Percentiles rank a stretch among this genome's conserved stretches.
Evolutionary conservation across 2,329 filamentous ascomycete species (phyloP).

Genomic region (Dothistroma pini): DNA sequence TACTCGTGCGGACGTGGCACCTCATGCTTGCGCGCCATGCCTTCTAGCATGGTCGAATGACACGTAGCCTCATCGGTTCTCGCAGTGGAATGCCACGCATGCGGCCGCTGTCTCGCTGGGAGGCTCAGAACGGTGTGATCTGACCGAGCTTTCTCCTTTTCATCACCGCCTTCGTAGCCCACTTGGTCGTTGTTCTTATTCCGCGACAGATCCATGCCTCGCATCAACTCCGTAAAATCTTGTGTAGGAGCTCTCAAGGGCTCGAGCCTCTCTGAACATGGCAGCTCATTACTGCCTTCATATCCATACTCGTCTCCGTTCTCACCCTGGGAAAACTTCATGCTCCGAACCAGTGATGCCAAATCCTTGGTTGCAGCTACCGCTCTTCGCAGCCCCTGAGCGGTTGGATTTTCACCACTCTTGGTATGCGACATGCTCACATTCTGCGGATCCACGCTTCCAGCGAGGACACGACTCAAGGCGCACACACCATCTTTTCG

Average conservation of each 20-base stretch:
- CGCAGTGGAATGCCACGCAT: no score
- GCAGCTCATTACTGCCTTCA: background rate
- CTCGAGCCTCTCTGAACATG: background rate
- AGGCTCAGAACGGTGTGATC: no score
- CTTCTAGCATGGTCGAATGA: no score
- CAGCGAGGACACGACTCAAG: no score
- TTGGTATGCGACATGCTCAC: no score
- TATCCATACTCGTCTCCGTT: background rate
- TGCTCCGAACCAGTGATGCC: background rate
- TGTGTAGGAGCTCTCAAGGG: background rate
- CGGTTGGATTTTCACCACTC: background rate
- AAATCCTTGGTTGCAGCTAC: background rate
- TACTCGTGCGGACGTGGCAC: background rate
- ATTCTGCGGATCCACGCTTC: no score
- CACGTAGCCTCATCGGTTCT: no score
- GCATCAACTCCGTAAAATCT: background rate
- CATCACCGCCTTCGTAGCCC: no score
- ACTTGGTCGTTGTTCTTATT: background rate
- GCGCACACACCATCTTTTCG: no score
- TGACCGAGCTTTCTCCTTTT: no score
- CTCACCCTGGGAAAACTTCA: background rate
- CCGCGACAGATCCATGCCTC: background rate
- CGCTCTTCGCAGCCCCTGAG: background rate
- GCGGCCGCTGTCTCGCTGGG: no score
- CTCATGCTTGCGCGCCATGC: no score